Percentiles rank a stretch among this genome's conserved stretches.
phyloP scores from a whole-genome alignment of 495 filamentous ascomycete genomes.

The Penicillium desertorum region DNA sequence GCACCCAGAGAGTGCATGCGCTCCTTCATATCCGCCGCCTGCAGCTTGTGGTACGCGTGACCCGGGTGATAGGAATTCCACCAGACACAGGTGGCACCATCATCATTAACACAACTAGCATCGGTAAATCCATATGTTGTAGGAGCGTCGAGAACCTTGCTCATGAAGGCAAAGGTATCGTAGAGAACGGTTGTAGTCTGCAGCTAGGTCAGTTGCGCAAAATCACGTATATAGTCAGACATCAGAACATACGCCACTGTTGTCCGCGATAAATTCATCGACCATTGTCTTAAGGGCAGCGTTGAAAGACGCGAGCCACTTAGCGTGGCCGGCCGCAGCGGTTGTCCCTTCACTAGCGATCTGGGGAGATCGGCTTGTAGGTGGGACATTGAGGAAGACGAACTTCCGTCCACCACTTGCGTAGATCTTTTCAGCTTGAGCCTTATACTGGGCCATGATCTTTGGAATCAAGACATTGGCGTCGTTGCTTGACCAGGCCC shows the following conservation, averaged over 20 bases:
- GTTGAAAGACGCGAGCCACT: constrained; percentile 38
- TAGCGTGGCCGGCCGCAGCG: constrained; percentile 25
- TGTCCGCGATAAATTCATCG: constrained; percentile 21
- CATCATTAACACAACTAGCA: constrained; percentile 33
- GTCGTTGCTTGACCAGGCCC: constrained; percentile 54
- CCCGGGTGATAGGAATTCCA: constrained; percentile 45
- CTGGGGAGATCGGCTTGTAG: constrained; percentile 63
- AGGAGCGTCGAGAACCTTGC: constrained; percentile 54
- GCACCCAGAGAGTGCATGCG: constrained; percentile 28
- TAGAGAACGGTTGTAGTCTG: constrained; percentile 29
- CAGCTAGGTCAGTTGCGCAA: constrained; percentile 16
- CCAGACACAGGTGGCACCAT: constrained; percentile 40
- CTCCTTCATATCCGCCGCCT: constrained; percentile 43
- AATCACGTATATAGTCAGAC: not conserved
- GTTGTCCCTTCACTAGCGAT: constrained; percentile 35
- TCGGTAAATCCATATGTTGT: constrained; percentile 37
- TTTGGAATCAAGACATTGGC: constrained; percentile 44
- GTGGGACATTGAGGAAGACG: constrained; percentile 72
- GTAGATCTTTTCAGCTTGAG: constrained; percentile 58
- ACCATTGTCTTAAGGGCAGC: constrained; percentile 30
- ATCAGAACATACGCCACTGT: constrained; percentile 27
- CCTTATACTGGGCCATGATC: constrained; percentile 60
- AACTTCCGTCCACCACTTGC: constrained; percentile 68
- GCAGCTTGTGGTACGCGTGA: constrained; percentile 36
- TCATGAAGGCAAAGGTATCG: constrained; percentile 45